Base-by-base conservation (phyloP, 805 yeast species). In the Yamadazyma akitaensis region DNA sequence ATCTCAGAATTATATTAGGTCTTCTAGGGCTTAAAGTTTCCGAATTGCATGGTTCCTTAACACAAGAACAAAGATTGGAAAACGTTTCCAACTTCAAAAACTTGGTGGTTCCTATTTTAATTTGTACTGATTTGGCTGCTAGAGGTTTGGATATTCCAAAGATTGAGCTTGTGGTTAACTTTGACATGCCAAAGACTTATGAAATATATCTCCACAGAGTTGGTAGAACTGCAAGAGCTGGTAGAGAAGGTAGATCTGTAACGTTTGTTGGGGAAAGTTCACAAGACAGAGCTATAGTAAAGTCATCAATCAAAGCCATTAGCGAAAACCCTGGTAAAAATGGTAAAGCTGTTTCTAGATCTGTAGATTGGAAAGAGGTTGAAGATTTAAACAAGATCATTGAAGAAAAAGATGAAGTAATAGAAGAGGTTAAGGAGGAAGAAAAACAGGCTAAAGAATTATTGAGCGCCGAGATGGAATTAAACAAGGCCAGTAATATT, bases 181-280 rank as follows among this genome's bases (percentile, higher is more conserved):
- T 77, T 65, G 99, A 94, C 62, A 88, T 94, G 95, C 99, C 99
- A 42, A 88, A 88, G 64, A 76, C 87, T 26, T 84, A 87, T 59
- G 99, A 94, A 54, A 79, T 92, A 33, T 94, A 94, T 65, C 74
- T 94, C 59, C 99, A 94, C 70, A 86, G 99, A 75, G 97, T 94
- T 50, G 99, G 99, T 69, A 88, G 99, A 78, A 94, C 98, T 46
- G 99, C 99, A 9, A 88, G 99, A 80, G 99, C 97, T 43, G 98
- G 98, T 17, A 81, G 98, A 68, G 88, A 87, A 44, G 99, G 99
- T 77, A 80, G 80, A 47, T 87, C 97, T 38, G 85, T 94, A 35
- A 84, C 97, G 2, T 82, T 94, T 67, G 99, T 94, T 12, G 97
- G 98, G 14, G 99, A 94, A 63, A 73, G 87, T 0, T 73, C 88